Base-by-base conservation (phyloP, 163 green algal species). In the Chloromonas sp. region DNA sequence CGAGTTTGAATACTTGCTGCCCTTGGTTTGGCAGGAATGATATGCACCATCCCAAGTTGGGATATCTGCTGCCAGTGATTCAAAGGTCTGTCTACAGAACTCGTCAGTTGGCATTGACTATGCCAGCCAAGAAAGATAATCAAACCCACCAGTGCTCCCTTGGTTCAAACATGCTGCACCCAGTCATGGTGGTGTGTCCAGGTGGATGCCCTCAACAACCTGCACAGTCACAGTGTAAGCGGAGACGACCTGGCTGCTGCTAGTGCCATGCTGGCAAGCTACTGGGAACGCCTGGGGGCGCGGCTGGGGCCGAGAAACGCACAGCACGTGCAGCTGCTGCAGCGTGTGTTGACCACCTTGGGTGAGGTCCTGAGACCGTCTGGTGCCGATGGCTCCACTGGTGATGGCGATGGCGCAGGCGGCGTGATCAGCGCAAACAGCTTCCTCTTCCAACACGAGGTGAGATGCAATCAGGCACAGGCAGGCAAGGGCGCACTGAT, bases 221-320 rank as follows among this genome's bases (percentile, higher is more conserved):
- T 84, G 8, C 93, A 98, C 86, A 92, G 89, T 71, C 82, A 87
- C 61, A 0, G 89, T 93, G 81, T 91, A 0, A 84, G 58, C 1
- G 36, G 5, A 60, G 61, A 60, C 14, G 84, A 89, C 71, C 83
- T 91, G 61, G 57, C n/a, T 0, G 60, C 57, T 61, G 61, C 61
- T 59, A 0, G 60, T 84, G 84, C 79, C 85, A 90, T 83, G 90
- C 87, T 99, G 74, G 58, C 13, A 0, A 85, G 70, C 59, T 99
- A 99, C 91, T 88, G 95, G n/a, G 81, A 92, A 1, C 88, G 92
- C 60, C 98, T 98, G 90, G 86, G 89, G 13, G 2, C 83, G 0
- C 89, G 91, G 14, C 94, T 99, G 2, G 89, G 85, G 0, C 85
- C 93, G 1, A 70, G 62, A 62, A 96, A 93, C 84, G 89, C 87